phyloP scores from a whole-genome alignment of 768 basidiomycete genomes.

The Pleurotus tuber-regium region DNA sequence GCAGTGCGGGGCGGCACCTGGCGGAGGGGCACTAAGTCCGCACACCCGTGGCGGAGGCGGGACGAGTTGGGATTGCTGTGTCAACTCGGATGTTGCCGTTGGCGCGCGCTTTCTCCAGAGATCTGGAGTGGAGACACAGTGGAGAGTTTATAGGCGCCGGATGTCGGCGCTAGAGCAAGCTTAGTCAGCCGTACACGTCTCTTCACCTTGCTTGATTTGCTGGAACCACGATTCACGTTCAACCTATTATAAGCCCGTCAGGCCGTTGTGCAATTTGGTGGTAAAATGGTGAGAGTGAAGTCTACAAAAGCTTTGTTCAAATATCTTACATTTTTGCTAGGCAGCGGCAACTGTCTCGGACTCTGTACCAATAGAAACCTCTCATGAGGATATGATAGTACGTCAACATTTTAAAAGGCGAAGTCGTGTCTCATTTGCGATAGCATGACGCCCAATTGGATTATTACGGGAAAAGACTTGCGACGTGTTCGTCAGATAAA shows the following conservation, averaged over 20 bases:
- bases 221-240: neutral
- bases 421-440: conserved; percentile 8
- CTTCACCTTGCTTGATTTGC: neutral
- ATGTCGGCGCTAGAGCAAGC: no score
- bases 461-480: conserved; percentile 95
- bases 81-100: no score
- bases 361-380: conserved; percentile 87
- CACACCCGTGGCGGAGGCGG: no score
- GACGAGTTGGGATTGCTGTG: no score
- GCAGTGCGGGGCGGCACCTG: no score
- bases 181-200: neutral
- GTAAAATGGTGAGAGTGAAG: neutral
- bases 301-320: neutral
- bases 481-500: conserved; percentile 94
- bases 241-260: neutral
- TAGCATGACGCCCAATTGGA: conserved; percentile 98
- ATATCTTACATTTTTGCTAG: conserved; percentile 21
- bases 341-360: conserved; percentile 56
- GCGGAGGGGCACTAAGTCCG: no score
- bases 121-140: no score
- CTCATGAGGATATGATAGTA: conserved; percentile 99
- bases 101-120: no score
- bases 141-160: no score
- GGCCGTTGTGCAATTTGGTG: no score
- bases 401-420: conserved; percentile 25